A percentile compares a stretch with the other conserved stretches of the same genome.
Evolutionary conservation across 2,329 filamentous ascomycete genomes (phyloP).

Genomic region (Apiospora sp.): DNA sequence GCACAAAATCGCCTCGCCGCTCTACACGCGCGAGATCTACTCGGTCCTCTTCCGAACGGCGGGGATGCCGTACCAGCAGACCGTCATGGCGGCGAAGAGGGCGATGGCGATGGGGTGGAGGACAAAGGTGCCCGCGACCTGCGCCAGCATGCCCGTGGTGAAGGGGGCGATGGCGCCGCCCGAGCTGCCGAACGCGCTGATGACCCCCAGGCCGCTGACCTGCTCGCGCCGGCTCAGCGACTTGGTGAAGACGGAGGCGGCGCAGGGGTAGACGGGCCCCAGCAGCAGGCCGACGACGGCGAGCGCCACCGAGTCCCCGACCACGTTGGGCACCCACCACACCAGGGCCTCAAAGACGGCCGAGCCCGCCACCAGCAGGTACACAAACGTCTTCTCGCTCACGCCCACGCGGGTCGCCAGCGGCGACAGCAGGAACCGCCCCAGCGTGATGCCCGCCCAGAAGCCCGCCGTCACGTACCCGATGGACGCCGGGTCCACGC

Average conservation of each 20-base stretch:
- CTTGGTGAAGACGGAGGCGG: conserved; percentile 68
- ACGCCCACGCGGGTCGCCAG: conserved; percentile 69
- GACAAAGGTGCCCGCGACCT: conserved; percentile 69
- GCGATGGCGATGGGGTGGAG: conserved; percentile 73
- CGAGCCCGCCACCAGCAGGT: conserved; percentile 66
- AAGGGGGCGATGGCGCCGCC: conserved; percentile 75
- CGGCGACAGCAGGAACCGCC: conserved; percentile 75
- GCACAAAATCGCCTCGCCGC: neutral
- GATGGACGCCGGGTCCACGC: conserved; percentile 72
- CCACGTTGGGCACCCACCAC: conserved; percentile 80
- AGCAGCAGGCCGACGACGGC: conserved; percentile 77
- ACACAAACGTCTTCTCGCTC: conserved; percentile 76
- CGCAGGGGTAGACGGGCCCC: conserved; percentile 82
- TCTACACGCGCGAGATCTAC: conserved; percentile 44
- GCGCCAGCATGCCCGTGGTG: conserved; percentile 68
- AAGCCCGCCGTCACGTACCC: conserved; percentile 82
- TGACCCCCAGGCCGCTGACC: conserved; percentile 70
- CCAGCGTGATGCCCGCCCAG: conserved; percentile 78
- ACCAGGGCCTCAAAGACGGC: conserved; percentile 77
- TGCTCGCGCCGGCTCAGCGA: conserved; percentile 66
- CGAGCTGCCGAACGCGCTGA: conserved; percentile 73
- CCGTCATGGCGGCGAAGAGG: conserved; percentile 70
- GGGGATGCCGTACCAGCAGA: conserved; percentile 70
- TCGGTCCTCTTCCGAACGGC: conserved; percentile 65
- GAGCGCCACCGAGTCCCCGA: conserved; percentile 72